phyloP scores from a whole-genome alignment of 2,329 filamentous ascomycete genomes.

The Colletotrichum orbiculare region DNA sequence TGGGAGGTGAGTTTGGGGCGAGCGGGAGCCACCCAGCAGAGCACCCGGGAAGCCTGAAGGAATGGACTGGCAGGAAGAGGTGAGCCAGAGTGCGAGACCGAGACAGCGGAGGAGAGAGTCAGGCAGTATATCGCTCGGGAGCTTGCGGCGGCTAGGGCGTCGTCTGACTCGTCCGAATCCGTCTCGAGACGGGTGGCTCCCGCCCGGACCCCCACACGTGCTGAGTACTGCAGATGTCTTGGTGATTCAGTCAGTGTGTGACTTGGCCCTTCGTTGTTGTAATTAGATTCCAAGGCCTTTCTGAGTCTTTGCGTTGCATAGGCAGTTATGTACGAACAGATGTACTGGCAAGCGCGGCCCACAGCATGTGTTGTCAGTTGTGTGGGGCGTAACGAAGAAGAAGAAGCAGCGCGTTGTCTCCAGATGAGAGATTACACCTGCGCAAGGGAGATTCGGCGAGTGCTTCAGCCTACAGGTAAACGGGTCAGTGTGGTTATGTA shows the following conservation, averaged over 20 bases:
- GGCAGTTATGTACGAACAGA: too few species aligned
- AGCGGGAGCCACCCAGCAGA: slow-evolving; percentile 2
- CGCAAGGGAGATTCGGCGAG: too few species aligned
- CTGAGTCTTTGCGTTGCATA: too few species aligned
- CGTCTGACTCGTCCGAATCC: slow-evolving; percentile 31
- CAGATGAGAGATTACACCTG: too few species aligned
- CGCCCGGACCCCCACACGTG: background rate
- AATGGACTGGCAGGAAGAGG: slow-evolving; percentile 5
- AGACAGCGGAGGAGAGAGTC: background rate
- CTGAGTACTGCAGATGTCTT: background rate
- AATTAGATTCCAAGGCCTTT: too few species aligned
- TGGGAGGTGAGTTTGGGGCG: slow-evolving; percentile 10
- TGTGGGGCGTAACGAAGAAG: too few species aligned
- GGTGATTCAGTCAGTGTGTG: background rate
- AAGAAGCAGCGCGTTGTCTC: too few species aligned
- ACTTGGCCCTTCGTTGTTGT: too few species aligned
- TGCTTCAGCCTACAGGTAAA: too few species aligned
- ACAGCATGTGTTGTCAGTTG: too few species aligned
- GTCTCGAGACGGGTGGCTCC: slow-evolving; percentile 1
- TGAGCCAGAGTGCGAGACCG: background rate
- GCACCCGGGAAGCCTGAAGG: background rate
- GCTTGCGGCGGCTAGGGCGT: slow-evolving; percentile 21
- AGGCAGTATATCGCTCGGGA: background rate
- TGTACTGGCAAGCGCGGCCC: too few species aligned
- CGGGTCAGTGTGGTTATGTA: too few species aligned